Percentiles rank a stretch among this genome's conserved stretches.
Conservation (phyloP, 352 stramenopile genomes). For the Phytophthora colocasiae region DNA sequence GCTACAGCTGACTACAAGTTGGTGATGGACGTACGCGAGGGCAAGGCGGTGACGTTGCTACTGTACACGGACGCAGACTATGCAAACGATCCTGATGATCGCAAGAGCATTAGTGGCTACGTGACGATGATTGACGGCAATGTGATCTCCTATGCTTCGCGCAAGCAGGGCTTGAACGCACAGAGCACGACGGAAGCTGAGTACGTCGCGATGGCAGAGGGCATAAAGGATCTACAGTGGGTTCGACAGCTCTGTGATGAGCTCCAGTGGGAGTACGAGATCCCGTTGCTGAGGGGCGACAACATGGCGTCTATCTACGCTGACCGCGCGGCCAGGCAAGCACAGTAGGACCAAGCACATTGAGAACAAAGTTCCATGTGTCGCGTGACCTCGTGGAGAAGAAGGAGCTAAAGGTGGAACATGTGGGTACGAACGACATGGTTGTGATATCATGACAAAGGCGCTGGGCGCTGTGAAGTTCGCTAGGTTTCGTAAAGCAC, state of each 20-base stretch:
- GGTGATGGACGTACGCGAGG: background rate
- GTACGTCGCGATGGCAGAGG: conserved; percentile 37
- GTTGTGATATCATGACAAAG: conserved; percentile 8
- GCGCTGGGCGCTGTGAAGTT: background rate
- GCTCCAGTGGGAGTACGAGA: conserved; percentile 5
- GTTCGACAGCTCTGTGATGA: conserved; percentile 10
- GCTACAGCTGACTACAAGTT: conserved; percentile 8
- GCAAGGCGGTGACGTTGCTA: background rate
- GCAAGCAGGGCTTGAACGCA: conserved; percentile 37
- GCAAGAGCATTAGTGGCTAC: conserved; percentile 36
- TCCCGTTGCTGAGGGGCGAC: background rate
- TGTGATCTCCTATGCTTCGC: conserved; percentile 25
- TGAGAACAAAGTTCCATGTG: conserved; percentile 6
- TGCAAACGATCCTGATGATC: conserved; percentile 28
- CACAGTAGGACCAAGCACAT: background rate
- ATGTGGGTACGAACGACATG: conserved; percentile 7
- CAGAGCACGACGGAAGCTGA: conserved; percentile 37
- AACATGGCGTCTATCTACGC: conserved; percentile 8
- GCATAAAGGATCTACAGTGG: conserved; percentile 27
- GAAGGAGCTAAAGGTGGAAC: background rate
- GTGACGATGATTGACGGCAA: conserved; percentile 28
- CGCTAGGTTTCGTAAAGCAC: background rate
- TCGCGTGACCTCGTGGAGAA: background rate
- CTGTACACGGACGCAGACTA: conserved; percentile 36
- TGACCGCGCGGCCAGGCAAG: background rate